Evolutionary conservation across 257 asterid species (phyloP), one percentile per base, ranked within the genome.

Genomic region (Penstemon newberryi): DNA sequence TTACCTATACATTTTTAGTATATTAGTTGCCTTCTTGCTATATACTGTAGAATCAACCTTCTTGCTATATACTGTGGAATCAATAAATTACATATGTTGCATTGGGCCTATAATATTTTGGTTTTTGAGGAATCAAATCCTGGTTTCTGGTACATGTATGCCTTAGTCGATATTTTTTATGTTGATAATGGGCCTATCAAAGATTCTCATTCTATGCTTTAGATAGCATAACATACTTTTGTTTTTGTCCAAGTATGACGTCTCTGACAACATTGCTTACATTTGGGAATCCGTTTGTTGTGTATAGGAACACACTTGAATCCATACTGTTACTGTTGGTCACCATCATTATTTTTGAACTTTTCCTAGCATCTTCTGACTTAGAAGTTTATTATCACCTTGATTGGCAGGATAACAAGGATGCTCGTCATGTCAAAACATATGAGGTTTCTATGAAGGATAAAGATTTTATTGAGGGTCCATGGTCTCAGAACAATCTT

Each of bases 401-500:
- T 66, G 73, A 56, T 71, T 77, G 74, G 69, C 84, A 91, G 97
- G 97, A 91, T 80, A 89, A 88, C 80, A 87, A 85, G 83, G 95
- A 89, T 36, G 95, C 92, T 56, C 97, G 97, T 51, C 97, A 91
- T 73, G 85, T 85, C 74, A 89, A 91, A 82, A 91, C 97, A 4
- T 91, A 91, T 67, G 97, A 91, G 80, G 95, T 91, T 59, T 85
- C 91, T 56, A 76, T 89, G 86, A 89, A 86, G 80, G 96, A 91
- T 78, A 89, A 89, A 79, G 96, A 87, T 83, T 91, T 91, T 81
- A 82, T 84, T 71, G 97, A 91, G 84, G 97, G 97, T 61, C 95
- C 97, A 46, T 91, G 95, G 97, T 87, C 96, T 75, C 97, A 84
- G 75, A 89, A 84, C 79, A 91, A 91, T 85, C 97, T 91, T 74